A percentile compares a stretch with the other conserved stretches of the same genome.
Evolutionary conservation across 2,329 filamentous ascomycete species (phyloP).

Genomic region (Chaetomium olivaceum): DNA sequence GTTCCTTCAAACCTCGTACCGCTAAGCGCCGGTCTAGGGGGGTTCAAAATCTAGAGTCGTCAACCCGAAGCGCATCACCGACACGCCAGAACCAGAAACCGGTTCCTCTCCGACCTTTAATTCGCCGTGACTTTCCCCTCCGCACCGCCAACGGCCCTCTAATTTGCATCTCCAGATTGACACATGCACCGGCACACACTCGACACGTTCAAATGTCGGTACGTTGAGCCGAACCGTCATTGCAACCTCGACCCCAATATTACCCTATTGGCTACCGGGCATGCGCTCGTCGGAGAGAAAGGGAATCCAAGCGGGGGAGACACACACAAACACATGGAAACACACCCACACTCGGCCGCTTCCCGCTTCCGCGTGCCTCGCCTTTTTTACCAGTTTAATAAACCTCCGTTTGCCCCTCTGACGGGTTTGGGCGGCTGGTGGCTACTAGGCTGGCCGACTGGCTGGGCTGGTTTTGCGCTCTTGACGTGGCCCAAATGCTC

Average conservation of each 20-base stretch:
- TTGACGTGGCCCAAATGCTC: neutral
- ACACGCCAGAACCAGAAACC: neutral
- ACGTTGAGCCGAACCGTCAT: conserved; percentile 27
- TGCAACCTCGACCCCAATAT: conserved; percentile 20
- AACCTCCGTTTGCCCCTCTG: neutral
- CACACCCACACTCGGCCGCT: neutral
- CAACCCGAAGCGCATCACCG: neutral
- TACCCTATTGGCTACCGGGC: conserved; percentile 35
- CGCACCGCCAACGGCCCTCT: neutral
- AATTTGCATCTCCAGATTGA: conserved; percentile 16
- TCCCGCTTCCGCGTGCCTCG: conserved; percentile 4
- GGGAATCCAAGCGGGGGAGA: conserved; percentile 8
- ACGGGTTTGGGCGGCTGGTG: neutral
- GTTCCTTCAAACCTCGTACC: neutral
- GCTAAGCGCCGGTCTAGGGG: neutral
- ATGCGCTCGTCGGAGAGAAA: conserved; percentile 17
- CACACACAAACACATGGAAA: neutral
- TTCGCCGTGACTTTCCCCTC: neutral
- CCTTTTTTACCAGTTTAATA: conserved; percentile 2
- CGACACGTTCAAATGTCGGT: conserved; percentile 21
- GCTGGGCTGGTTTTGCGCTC: conserved; percentile 10
- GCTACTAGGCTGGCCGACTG: neutral
- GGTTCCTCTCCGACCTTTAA: neutral
- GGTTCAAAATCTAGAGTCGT: too few relatives aligned
- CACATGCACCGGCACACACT: conserved; percentile 1